phyloP scores from a whole-genome alignment of 75 land plant genomes.

The Pinus tabuliformis region DNA sequence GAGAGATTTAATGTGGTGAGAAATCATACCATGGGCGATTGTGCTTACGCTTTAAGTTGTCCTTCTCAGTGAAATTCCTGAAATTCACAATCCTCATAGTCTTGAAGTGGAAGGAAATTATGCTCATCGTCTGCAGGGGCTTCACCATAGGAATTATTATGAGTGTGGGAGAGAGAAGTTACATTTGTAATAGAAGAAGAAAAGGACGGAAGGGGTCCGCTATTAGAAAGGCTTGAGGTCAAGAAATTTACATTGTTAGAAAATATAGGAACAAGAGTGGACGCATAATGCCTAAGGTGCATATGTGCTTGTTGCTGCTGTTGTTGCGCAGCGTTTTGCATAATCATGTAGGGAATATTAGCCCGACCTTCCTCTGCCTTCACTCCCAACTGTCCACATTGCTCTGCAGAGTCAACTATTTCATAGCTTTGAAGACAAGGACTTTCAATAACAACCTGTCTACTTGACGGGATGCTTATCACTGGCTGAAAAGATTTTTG shows the following conservation, averaged over 20 bases:
- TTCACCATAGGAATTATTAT: background rate
- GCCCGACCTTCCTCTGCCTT: background rate
- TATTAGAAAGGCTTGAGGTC: background rate
- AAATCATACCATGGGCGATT: background rate
- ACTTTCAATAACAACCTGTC: too few species aligned
- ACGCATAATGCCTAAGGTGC: background rate
- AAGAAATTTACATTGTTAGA: background rate
- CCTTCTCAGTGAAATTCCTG: background rate
- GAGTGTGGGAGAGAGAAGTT: background rate
- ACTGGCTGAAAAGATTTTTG: background rate
- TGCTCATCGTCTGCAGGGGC: background rate
- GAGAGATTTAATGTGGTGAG: background rate
- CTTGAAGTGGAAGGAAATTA: background rate
- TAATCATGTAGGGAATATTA: background rate
- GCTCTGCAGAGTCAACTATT: background rate
- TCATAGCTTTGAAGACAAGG: background rate
- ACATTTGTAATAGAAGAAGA: background rate
- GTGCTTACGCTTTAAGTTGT: background rate
- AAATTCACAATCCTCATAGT: background rate
- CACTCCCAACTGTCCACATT: background rate
- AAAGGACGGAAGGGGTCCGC: constrained; percentile 4
- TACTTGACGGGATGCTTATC: background rate
- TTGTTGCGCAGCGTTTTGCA: background rate
- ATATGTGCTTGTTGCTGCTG: background rate
- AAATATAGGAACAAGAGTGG: background rate